Base-by-base conservation (phyloP, 179 eudicot species). In the Gypsophila paniculata region DNA sequence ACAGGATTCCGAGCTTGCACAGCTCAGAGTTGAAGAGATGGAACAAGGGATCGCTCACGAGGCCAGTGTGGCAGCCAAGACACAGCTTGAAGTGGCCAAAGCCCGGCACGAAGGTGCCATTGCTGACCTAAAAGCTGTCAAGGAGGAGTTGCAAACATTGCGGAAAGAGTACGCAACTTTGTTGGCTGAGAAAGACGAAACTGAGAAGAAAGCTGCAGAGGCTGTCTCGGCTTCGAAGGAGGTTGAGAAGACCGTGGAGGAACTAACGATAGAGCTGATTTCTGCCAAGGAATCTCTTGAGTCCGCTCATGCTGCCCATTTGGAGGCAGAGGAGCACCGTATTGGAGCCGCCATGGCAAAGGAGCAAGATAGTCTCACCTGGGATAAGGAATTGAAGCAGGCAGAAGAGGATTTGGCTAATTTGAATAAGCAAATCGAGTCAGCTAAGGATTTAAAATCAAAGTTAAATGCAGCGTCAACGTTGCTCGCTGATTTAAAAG, bases 1-100 rank as follows among this genome's bases (percentile, higher is more conserved):
- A 64, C 98, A 92, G 70, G 96, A 90, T 75, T 82, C 88, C 11
- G 96, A 87, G 69, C 91, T 92, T 21, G 99, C 87, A 8, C 85
- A 86, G 65, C 86, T 87, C 60, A 82, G 90, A 78, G 90, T 90
- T 8, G 90, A 87, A 78, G 96, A 89, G 81, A 80, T 92, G 84
- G 96, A 90, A 83, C 90, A 90, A 78, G 96, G 96, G 46, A 86
- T 90, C 51, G 86, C 89, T 53, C 91, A 85, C 6, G 98, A 92
- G 73, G 86, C 90, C 26, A 88, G 95, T 53, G 83, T 87, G 75
- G 96, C 96, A 4, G 95, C 97, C 70, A 95, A 87, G 83, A 85
- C 94, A 32, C 95, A 95, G 84, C 84, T 92, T 9, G 99, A 95
- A 83, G 90, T 88, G 25, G 95, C 98, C 67, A 84, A 61, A 75